Conservation (phyloP, 768 basidiomycete species). For the Lactarius evosmus region DNA sequence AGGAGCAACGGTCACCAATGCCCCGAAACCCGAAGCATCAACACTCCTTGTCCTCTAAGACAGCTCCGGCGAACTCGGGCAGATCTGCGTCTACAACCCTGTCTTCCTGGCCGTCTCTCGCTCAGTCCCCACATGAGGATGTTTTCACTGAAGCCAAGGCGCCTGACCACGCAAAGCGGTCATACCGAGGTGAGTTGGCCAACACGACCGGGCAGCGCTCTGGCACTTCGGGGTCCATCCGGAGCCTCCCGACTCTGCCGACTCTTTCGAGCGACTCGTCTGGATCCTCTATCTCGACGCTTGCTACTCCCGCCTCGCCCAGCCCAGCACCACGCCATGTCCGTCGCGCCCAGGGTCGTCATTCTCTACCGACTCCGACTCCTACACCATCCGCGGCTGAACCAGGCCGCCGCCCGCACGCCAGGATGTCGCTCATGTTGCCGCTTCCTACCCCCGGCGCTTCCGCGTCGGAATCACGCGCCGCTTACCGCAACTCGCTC, state of each 20-base stretch:
- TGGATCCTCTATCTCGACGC: conserved; percentile 3
- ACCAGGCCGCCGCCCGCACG: not conserved
- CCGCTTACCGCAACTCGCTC: not conserved
- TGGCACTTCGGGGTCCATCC: not conserved
- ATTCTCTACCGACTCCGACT: not conserved
- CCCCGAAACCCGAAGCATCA: not conserved
- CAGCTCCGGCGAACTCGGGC: not conserved
- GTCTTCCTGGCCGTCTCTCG: conserved; percentile 1
- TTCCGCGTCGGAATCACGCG: not conserved
- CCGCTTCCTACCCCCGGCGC: not conserved
- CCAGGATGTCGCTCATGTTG: not conserved
- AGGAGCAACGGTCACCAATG: not conserved
- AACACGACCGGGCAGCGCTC: not conserved
- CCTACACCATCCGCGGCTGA: not conserved
- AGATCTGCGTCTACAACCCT: not conserved
- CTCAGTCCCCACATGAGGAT: not conserved
- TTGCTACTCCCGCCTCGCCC: conserved; percentile 3
- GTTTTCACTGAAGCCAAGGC: not conserved
- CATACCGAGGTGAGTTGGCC: not conserved
- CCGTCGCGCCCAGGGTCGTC: not conserved
- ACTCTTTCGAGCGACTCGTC: not conserved
- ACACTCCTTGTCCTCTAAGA: not conserved
- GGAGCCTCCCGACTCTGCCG: not conserved
- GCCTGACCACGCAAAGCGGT: not conserved
- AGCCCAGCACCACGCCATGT: conserved; percentile 6